These are phyloP conservation scores for Heritiera littoralis DNA, from an alignment of 345 rosid species.

Conservation along the genomic window DNA sequence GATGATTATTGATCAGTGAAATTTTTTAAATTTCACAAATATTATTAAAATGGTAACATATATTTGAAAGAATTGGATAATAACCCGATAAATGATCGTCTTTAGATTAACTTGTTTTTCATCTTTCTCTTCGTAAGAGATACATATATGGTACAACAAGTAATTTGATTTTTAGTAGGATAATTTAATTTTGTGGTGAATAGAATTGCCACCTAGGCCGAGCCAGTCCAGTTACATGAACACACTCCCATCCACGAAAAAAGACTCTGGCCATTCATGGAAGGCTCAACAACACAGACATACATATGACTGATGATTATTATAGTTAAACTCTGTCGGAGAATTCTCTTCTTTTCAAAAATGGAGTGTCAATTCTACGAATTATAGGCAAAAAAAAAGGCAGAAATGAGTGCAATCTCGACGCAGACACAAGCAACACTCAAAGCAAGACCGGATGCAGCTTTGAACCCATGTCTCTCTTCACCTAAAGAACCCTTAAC, in stretches of 20 bases:
- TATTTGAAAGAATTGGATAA: no score
- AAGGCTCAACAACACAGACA: background rate
- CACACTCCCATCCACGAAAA: constrained; percentile 14
- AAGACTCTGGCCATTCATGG: background rate
- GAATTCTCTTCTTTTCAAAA: background rate
- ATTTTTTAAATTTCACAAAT: no score
- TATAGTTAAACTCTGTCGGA: background rate
- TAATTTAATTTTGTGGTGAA: background rate
- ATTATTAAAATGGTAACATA: no score
- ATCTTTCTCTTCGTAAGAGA: no score
- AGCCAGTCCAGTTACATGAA: background rate
- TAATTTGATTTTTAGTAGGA: no score
- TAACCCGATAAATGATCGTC: no score
- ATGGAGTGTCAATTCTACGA: constrained; percentile 10
- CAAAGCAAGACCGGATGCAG: constrained; percentile 23
- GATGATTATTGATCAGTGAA: no score
- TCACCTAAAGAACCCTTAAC: constrained; percentile 29
- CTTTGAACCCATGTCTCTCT: constrained; percentile 35
- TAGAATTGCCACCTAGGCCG: background rate
- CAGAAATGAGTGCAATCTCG: constrained; percentile 38
- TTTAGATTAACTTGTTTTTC: no score
- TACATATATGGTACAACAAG: no score
- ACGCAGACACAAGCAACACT: constrained; percentile 35
- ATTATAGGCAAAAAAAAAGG: background rate
- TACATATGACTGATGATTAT: background rate